Percentiles rank a stretch among this genome's conserved stretches.
Evolutionary conservation across 116 monocot species (phyloP).

Genomic region (Cymodocea nodosa): DNA sequence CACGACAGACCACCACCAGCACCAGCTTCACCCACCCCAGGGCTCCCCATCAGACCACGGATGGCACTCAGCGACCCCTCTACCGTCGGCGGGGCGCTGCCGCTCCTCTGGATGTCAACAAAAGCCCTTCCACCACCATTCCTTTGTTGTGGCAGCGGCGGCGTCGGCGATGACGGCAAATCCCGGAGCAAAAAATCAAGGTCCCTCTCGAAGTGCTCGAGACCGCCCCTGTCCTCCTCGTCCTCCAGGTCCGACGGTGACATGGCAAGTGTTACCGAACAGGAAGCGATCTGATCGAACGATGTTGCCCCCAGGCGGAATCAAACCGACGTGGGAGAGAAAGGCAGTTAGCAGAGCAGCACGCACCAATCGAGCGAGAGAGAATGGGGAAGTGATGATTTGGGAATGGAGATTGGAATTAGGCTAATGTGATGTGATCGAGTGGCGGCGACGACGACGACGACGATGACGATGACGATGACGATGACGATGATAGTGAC

Average conservation of each 20-base stretch:
- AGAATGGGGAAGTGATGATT: no score
- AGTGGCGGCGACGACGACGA: no score
- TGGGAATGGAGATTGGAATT: no score
- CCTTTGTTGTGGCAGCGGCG: background rate
- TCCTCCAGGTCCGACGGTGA: background rate
- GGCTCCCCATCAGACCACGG: conserved; percentile 17
- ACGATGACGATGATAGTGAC: no score
- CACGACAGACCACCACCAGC: conserved; percentile 5
- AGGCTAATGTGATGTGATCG: no score
- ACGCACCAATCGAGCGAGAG: no score
- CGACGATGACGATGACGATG: no score
- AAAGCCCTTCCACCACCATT: background rate
- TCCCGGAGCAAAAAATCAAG: conserved; percentile 9
- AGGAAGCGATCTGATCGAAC: no score
- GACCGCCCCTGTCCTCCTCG: conserved; percentile 1
- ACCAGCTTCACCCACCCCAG: background rate
- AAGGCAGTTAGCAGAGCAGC: no score
- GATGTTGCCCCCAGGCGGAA: no score
- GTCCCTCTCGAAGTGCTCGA: conserved; percentile 17
- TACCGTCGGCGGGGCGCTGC: conserved; percentile 55
- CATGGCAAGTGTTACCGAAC: background rate
- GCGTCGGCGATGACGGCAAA: conserved; percentile 1
- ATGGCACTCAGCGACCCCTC: conserved; percentile 35
- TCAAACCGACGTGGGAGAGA: no score
- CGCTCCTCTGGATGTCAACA: conserved; percentile 31